A percentile compares a stretch with the other conserved stretches of the same genome.
Evolutionary conservation across 2,329 filamentous ascomycete species (phyloP).

Genomic region (Hypoxylon sp.): DNA sequence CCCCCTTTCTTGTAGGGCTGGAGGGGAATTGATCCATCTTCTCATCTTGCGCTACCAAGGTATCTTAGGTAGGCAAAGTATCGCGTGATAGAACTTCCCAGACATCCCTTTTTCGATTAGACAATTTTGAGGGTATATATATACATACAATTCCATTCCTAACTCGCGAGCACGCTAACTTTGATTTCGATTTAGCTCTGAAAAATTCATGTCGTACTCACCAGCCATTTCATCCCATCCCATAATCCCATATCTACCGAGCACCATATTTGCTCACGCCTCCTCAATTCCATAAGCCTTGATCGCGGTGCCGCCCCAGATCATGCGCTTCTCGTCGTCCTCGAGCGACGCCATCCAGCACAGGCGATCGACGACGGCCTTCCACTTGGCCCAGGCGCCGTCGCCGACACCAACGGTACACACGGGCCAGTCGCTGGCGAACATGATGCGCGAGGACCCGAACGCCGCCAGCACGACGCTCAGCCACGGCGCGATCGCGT

Average conservation of each 20-base stretch:
- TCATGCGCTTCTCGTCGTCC: constrained; percentile 70
- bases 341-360: constrained; percentile 72
- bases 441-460: constrained; percentile 80
- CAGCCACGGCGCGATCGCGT: constrained; percentile 76
- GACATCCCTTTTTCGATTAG: background rate
- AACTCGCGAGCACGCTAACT: background rate
- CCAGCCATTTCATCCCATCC: background rate
- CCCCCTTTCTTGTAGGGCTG: no score
- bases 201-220: background rate
- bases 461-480: constrained; percentile 79
- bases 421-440: constrained; percentile 93
- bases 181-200: constrained; percentile 4
- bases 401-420: constrained; percentile 74
- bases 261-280: background rate
- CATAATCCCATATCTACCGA: background rate
- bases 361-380: constrained; percentile 73
- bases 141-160: background rate
- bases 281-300: constrained; percentile 72
- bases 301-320: constrained; percentile 80
- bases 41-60: no score
- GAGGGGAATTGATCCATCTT: no score
- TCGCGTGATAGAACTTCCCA: background rate
- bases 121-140: background rate
- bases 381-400: constrained; percentile 81
- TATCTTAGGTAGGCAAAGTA: no score